These are phyloP conservation scores for Chaetoceros tenuissimus DNA, from an alignment of 108 stramenopile species.

Conservation along the genomic window DNA sequence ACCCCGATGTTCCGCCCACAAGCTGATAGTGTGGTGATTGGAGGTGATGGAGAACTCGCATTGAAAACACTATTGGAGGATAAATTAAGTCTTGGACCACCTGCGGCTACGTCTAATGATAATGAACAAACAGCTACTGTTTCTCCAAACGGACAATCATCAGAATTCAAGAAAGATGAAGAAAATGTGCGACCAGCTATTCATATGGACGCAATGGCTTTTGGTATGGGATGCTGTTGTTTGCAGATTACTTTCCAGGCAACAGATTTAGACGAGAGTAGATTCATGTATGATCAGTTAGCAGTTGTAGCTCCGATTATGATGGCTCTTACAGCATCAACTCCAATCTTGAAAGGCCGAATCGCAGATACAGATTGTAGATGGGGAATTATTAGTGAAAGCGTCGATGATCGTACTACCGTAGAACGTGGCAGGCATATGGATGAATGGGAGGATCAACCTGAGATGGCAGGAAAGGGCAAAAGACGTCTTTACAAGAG, in stretches of 20 bases:
- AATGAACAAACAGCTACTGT: neutral
- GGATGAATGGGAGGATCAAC: constrained; percentile 43
- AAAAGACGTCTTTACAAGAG: constrained; percentile 81
- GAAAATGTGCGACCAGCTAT: constrained; percentile 72
- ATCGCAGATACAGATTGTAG: constrained; percentile 94
- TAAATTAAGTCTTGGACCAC: constrained; percentile 11
- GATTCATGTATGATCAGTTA: constrained; percentile 97
- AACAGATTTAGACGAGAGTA: constrained; percentile 90
- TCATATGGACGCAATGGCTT: constrained; percentile 99
- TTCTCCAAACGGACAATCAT: constrained; percentile 1
- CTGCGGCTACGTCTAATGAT: constrained; percentile 16
- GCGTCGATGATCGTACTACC: constrained; percentile 91
- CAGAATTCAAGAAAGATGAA: constrained; percentile 4
- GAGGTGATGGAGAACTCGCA: constrained; percentile 7
- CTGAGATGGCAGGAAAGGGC: constrained; percentile 59
- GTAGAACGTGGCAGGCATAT: constrained; percentile 82
- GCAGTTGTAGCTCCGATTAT: constrained; percentile 96
- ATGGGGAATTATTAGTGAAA: constrained; percentile 93
- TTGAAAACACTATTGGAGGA: constrained; percentile 34
- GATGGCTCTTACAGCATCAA: constrained; percentile 96
- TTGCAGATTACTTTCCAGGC: constrained; percentile 99
- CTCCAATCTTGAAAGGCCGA: constrained; percentile 88
- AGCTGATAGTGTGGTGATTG: constrained; percentile 14
- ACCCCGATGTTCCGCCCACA: constrained; percentile 53
- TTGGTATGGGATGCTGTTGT: constrained; percentile 99